Percentiles rank a stretch among this genome's conserved stretches.
phyloP scores from a whole-genome alignment of 2,329 filamentous ascomycete species.

The Fusarium robinianum region DNA sequence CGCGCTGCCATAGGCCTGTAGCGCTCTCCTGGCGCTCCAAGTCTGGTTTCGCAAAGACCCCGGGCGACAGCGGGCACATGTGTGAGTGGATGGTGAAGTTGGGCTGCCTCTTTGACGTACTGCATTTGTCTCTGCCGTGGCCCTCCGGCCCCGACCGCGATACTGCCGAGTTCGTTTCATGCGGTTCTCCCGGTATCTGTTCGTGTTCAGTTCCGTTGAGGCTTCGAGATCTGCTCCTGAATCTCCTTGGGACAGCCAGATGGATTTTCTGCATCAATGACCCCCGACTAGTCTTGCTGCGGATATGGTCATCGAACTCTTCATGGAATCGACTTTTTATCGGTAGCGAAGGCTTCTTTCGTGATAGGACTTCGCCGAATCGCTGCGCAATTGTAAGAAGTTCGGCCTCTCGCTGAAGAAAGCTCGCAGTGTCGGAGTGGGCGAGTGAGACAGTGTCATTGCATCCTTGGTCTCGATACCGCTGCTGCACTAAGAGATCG shows the following conservation, averaged over 20 bases:
- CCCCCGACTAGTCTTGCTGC: constrained; percentile 16
- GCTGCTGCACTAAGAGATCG: neutral
- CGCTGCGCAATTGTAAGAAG: constrained; percentile 46
- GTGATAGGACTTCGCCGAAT: constrained; percentile 44
- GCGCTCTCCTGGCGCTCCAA: constrained; percentile 27
- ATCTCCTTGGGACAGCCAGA: constrained; percentile 40
- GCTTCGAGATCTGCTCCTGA: constrained; percentile 26
- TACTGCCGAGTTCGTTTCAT: neutral
- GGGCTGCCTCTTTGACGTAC: constrained; percentile 19
- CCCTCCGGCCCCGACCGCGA: neutral
- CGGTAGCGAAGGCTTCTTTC: constrained; percentile 37
- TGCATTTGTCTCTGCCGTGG: constrained; percentile 1
- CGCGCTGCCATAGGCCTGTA: constrained; percentile 37
- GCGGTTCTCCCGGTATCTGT: neutral
- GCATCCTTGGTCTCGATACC: neutral
- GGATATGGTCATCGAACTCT: constrained; percentile 36
- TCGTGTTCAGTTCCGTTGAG: neutral
- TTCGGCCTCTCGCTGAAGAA: constrained; percentile 46
- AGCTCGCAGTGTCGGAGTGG: constrained; percentile 45
- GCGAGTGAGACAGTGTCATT: constrained; percentile 19
- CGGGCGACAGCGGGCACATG: constrained; percentile 11
- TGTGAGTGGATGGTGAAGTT: constrained; percentile 26
- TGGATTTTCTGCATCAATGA: constrained; percentile 46
- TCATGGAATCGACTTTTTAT: constrained; percentile 49
- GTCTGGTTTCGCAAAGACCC: constrained; percentile 14